A percentile compares a stretch with the other conserved stretches of the same genome.
phyloP scores from a whole-genome alignment of 2,329 filamentous ascomycete genomes.

The Fusarium pseudoanthophilum region DNA sequence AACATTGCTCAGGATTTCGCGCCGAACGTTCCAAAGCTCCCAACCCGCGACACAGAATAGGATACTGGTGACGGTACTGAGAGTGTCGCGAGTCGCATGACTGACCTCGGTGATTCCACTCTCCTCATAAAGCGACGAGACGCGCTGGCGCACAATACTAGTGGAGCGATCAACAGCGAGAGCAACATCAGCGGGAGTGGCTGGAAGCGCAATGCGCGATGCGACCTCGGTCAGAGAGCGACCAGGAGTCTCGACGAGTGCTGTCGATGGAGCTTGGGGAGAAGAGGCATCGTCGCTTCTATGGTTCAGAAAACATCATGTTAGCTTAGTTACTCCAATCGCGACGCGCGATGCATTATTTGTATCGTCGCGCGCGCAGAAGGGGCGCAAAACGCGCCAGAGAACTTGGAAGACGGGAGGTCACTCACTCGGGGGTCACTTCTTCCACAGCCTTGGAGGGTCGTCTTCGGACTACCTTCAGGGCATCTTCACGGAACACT shows the following conservation, averaged over 20 bases:
- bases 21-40: constrained; percentile 76
- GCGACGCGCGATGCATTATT: constrained; percentile 4
- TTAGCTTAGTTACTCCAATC: constrained; percentile 25
- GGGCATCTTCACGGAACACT: constrained; percentile 50
- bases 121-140: constrained; percentile 70
- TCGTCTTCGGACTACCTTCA: constrained; percentile 60
- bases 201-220: constrained; percentile 76
- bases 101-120: constrained; percentile 75
- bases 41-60: constrained; percentile 74
- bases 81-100: constrained; percentile 72
- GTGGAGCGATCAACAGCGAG: constrained; percentile 79
- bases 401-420: background rate
- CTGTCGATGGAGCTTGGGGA: constrained; percentile 52
- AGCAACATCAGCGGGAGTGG: constrained; percentile 82
- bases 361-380: constrained; percentile 15
- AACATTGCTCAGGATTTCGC: constrained; percentile 75
- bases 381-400: constrained; percentile 21
- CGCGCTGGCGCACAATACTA: constrained; percentile 72
- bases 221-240: constrained; percentile 65
- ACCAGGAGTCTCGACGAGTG: constrained; percentile 61
- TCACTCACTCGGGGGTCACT: constrained; percentile 57
- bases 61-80: constrained; percentile 79
- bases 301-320: constrained; percentile 1
- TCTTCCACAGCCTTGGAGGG: constrained; percentile 59
- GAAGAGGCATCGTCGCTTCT: constrained; percentile 46